phyloP scores from a whole-genome alignment of 176 grass and related monocot genomes.

The Typha latifolia region DNA sequence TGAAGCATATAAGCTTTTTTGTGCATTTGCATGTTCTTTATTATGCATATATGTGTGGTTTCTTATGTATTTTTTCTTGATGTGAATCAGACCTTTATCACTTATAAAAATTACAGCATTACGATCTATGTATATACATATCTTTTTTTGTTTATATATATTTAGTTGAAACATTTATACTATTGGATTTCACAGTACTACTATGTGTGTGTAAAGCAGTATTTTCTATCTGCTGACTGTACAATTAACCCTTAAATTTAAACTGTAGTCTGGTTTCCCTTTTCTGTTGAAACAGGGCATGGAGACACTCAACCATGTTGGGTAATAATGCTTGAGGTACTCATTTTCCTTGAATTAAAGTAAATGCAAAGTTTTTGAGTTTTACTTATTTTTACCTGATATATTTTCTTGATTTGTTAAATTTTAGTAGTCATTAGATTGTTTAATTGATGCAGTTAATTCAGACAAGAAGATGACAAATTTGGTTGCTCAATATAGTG shows the following conservation, averaged over 20 bases:
- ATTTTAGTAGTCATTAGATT: no score
- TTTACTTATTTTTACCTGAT: background rate
- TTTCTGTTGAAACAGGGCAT: constrained; percentile 31
- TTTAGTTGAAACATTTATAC: background rate
- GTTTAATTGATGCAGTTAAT: no score
- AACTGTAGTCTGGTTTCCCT: background rate
- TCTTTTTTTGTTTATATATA: background rate
- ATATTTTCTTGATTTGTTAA: no score
- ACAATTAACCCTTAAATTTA: background rate
- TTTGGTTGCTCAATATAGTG: no score
- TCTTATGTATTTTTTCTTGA: no score
- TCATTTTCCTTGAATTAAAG: background rate
- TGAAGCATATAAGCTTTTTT: no score
- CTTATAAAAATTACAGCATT: no score
- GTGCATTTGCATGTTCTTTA: no score
- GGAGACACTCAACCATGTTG: constrained; percentile 63
- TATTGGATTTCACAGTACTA: background rate
- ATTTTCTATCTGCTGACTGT: background rate
- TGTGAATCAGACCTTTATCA: no score
- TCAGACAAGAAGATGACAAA: no score
- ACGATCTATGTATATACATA: background rate
- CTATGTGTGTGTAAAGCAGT: no score
- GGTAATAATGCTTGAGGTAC: constrained; percentile 97
- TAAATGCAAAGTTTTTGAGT: background rate
- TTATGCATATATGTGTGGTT: no score